phyloP scores from a whole-genome alignment of 2,329 filamentous ascomycete species.

The Colletotrichum sp. region DNA sequence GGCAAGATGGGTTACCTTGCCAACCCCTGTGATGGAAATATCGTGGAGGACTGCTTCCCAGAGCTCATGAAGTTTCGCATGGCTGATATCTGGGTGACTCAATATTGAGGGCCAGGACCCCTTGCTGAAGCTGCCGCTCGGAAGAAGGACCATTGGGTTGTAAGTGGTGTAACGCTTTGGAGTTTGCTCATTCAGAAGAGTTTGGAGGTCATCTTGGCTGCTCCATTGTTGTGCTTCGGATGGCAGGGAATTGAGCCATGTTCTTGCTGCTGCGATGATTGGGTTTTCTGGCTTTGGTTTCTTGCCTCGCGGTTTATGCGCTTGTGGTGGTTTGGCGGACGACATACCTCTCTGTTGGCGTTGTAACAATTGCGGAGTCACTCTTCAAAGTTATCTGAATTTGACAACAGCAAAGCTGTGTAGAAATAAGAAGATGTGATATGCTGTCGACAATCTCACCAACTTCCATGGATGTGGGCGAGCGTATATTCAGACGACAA shows the following conservation, averaged over 20 bases:
- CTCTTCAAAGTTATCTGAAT: neutral
- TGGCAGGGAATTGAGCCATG: slow-evolving; percentile 37
- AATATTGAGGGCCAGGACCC: slow-evolving; percentile 45
- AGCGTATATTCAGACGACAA: neutral
- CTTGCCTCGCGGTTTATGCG: slow-evolving; percentile 11
- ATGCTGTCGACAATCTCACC: neutral
- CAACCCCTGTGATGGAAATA: slow-evolving; percentile 47
- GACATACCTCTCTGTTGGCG: neutral
- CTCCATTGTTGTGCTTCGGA: slow-evolving; percentile 4
- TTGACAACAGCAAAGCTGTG: neutral
- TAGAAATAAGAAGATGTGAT: neutral
- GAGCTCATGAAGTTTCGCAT: slow-evolving; percentile 36
- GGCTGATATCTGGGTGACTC: slow-evolving; percentile 18
- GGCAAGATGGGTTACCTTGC: slow-evolving; percentile 60
- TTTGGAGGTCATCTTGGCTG: slow-evolving; percentile 21
- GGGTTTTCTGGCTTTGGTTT: slow-evolving; percentile 37
- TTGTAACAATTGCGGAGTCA: neutral
- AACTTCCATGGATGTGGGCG: neutral
- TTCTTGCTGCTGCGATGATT: slow-evolving; percentile 37
- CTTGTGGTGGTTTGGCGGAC: slow-evolving; percentile 4
- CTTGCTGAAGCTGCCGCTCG: slow-evolving; percentile 60
- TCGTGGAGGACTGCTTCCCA: slow-evolving; percentile 55
- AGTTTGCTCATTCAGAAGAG: slow-evolving; percentile 42
- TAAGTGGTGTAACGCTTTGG: slow-evolving; percentile 67
- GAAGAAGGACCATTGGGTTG: slow-evolving; percentile 65